These are phyloP conservation scores for Puccinia hordei DNA, from an alignment of 1,284 basidiomycete genomes.

Conservation along the genomic window DNA sequence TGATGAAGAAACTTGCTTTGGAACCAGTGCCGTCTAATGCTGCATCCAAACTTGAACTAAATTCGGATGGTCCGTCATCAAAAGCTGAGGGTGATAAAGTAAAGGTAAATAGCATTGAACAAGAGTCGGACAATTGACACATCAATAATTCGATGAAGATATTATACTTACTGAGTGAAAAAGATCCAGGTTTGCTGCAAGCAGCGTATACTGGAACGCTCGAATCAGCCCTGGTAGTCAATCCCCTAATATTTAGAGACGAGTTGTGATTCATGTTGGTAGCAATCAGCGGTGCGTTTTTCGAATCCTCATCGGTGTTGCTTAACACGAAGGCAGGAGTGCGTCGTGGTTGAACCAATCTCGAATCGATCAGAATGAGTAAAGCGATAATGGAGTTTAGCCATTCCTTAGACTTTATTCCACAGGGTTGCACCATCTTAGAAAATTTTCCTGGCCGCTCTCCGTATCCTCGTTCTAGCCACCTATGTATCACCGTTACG, in stretches of 20 bases:
- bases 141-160: background rate
- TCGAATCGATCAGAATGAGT: background rate
- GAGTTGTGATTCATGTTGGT: background rate
- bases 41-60: conserved; percentile 25
- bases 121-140: too few species aligned
- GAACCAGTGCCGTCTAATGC: background rate
- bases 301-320: background rate
- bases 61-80: conserved; percentile 39
- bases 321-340: background rate
- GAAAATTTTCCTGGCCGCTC: background rate
- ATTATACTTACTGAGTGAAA: background rate
- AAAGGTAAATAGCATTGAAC: background rate
- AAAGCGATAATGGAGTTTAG: background rate
- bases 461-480: background rate
- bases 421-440: background rate
- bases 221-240: background rate
- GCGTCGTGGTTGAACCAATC: background rate
- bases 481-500: background rate
- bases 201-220: background rate
- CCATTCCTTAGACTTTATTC: background rate
- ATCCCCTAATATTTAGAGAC: background rate
- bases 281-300: background rate
- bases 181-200: conserved; percentile 1
- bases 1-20: conserved; percentile 50
- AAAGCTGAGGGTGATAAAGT: conserved; percentile 3